Percentiles rank a stretch among this genome's conserved stretches.
Conservation (phyloP, 768 basidiomycete species). For the Mrakia gelida region DNA sequence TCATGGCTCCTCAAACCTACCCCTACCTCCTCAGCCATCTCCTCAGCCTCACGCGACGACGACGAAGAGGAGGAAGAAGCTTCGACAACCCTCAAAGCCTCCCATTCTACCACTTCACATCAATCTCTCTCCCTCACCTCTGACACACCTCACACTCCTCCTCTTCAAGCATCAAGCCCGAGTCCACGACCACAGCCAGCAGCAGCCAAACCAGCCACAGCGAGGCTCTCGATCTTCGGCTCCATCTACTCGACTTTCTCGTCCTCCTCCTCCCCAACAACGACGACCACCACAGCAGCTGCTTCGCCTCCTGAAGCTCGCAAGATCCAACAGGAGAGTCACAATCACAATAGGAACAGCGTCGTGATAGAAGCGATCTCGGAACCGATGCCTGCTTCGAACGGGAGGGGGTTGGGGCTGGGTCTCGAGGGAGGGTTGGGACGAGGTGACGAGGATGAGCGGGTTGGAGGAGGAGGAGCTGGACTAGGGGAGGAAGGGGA, state of each 20-base stretch:
- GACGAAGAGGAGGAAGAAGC: not conserved
- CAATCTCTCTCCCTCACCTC: not conserved
- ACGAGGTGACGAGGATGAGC: not conserved
- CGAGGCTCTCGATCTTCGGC: constrained; percentile 9
- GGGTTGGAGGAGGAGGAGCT: constrained; percentile 51
- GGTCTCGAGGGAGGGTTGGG: constrained; percentile 2
- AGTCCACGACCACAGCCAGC: not conserved
- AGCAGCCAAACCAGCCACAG: not conserved
- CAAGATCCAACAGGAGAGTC: not conserved
- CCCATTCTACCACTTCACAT: not conserved
- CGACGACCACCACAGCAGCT: not conserved
- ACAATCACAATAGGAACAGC: constrained; percentile 1
- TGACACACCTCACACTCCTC: not conserved
- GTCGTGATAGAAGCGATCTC: constrained; percentile 12
- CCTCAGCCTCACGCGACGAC: not conserved
- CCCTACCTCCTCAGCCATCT: not conserved
- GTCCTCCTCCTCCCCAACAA: not conserved
- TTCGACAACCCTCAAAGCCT: constrained; percentile 22
- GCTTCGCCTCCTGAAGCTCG: not conserved
- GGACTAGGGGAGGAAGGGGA: constrained; percentile 29
- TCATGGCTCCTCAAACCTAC: constrained; percentile 19
- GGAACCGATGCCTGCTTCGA: constrained; percentile 49
- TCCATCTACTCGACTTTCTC: constrained; percentile 27
- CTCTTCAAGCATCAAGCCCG: not conserved
- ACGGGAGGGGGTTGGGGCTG: not conserved